phyloP scores from a whole-genome alignment of 2,329 filamentous ascomycete species.

The Trichoderma harzianum region DNA sequence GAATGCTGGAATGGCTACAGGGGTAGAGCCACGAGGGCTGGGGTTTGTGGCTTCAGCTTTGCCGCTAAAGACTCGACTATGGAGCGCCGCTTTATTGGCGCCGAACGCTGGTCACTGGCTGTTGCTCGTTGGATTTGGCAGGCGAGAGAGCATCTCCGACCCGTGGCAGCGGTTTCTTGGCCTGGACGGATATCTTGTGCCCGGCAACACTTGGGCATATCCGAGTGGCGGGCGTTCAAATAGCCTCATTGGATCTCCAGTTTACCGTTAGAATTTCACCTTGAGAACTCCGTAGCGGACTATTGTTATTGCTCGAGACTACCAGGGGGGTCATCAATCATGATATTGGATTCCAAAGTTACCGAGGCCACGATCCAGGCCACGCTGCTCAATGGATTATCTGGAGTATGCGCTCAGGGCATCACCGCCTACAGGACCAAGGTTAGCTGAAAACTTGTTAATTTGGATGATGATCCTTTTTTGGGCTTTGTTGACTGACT shows the following conservation, averaged over 20 bases:
- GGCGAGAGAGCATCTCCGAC: neutral
- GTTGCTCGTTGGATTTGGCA: neutral
- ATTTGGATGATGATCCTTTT: neutral
- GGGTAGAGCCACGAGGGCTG: neutral
- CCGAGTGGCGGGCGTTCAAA: slow-evolving; percentile 15
- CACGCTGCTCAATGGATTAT: slow-evolving; percentile 5
- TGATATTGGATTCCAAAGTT: slow-evolving; percentile 16
- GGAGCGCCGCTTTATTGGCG: neutral
- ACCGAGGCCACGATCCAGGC: slow-evolving; percentile 12
- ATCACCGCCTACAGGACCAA: slow-evolving; percentile 8
- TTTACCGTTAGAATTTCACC: neutral
- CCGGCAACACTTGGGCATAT: neutral
- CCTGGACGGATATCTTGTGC: slow-evolving; percentile 10
- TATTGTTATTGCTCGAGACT: neutral
- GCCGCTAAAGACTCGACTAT: slow-evolving; percentile 3
- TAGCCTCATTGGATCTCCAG: slow-evolving; percentile 8
- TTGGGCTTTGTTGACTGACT: neutral
- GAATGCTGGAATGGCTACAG: neutral
- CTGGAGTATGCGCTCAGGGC: slow-evolving; percentile 12
- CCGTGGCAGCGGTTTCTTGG: neutral
- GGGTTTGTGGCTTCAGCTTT: neutral
- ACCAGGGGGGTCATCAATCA: neutral
- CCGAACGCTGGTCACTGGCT: neutral
- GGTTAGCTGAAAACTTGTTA: neutral
- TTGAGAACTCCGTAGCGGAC: neutral